phyloP scores from a whole-genome alignment of 169 alveolate genomes.

The Babesia bovis region DNA sequence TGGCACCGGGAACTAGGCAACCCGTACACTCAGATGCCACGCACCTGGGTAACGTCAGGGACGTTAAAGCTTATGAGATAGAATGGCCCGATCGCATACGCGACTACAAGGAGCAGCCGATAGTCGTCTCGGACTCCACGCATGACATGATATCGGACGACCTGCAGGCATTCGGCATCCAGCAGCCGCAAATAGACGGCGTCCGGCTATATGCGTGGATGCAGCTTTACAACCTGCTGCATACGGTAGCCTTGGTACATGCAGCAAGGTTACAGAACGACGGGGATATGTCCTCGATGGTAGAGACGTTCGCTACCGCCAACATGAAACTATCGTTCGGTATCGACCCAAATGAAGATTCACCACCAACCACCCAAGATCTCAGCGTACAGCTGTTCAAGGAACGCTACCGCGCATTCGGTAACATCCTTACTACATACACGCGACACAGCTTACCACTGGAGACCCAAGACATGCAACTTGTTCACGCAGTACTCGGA shows the following conservation, averaged over 20 bases:
- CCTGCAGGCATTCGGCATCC: background rate
- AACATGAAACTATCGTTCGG: background rate
- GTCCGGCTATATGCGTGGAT: slow-evolving; percentile 21
- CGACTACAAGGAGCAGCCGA: background rate
- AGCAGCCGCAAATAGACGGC: background rate
- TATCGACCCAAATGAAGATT: background rate
- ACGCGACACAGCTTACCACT: slow-evolving; percentile 1
- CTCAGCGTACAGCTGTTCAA: background rate
- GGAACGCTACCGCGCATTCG: slow-evolving; percentile 16
- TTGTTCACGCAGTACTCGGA: background rate
- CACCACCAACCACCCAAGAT: background rate
- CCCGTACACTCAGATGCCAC: background rate
- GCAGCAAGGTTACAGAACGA: background rate
- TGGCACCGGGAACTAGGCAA: background rate
- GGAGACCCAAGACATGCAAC: background rate
- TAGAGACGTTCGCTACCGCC: background rate
- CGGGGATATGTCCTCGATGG: background rate
- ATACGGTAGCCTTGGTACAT: background rate
- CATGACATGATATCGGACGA: background rate
- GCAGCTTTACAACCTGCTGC: slow-evolving; percentile 16
- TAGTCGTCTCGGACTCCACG: background rate
- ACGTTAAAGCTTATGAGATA: background rate
- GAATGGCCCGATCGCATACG: background rate
- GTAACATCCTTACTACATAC: slow-evolving; percentile 18
- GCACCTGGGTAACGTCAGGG: background rate